phyloP scores from a whole-genome alignment of 2,329 filamentous ascomycete genomes.

The Arthrinium phaeospermum region DNA sequence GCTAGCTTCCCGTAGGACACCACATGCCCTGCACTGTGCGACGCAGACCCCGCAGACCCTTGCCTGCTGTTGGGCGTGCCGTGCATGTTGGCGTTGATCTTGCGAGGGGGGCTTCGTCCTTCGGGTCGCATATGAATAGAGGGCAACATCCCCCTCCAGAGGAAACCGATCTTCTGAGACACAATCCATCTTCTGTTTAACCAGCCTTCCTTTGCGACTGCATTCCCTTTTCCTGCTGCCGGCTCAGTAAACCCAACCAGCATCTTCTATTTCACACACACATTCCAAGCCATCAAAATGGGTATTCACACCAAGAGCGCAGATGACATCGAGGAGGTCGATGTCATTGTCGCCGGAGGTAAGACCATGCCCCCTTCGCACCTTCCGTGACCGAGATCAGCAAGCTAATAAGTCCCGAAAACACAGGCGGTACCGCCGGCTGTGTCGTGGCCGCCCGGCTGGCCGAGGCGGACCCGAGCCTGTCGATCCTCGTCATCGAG shows the following conservation, averaged over 20 bases:
- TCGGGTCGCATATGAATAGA: background rate
- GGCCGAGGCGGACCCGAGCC: slow-evolving; percentile 20
- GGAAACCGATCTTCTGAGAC: background rate
- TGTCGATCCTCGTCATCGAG: slow-evolving; percentile 23
- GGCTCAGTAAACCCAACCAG: background rate
- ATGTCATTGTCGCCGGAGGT: slow-evolving; percentile 39
- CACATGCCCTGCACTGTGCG: background rate
- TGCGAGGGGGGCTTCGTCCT: background rate
- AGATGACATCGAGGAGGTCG: slow-evolving; percentile 32
- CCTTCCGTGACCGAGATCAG: background rate
- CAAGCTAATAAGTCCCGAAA: background rate
- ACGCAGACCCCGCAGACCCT: background rate
- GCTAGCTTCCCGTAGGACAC: background rate
- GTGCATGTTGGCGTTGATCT: background rate
- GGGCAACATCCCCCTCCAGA: background rate
- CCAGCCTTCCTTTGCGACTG: background rate
- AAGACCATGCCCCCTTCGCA: slow-evolving; percentile 20
- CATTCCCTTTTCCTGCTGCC: background rate
- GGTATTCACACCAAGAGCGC: slow-evolving; percentile 32
- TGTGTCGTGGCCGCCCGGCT: slow-evolving; percentile 23
- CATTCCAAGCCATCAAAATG: slow-evolving; percentile 25
- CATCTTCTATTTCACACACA: background rate
- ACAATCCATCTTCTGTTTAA: background rate
- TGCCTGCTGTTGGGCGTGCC: background rate
- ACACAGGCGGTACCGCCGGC: slow-evolving; percentile 20